Evolutionary conservation across 2,329 filamentous ascomycete species (phyloP).

Genomic region (Exutisphaerella laricina): DNA sequence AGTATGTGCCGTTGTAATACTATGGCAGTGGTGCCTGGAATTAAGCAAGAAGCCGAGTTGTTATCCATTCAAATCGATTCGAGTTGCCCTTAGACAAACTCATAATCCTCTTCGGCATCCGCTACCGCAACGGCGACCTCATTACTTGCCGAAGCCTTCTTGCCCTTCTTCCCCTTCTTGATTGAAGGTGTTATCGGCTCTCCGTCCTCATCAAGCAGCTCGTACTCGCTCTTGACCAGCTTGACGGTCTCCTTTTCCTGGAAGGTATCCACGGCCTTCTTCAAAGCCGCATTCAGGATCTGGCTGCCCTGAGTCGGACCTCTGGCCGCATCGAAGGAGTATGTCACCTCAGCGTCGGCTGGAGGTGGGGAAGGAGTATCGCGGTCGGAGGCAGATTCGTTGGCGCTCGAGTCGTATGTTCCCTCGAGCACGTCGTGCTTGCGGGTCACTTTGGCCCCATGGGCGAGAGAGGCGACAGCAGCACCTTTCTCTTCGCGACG

Average conservation of each 20-base stretch:
- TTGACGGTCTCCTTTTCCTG: constrained; percentile 57
- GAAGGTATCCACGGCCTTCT: constrained; percentile 54
- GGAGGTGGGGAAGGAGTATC: constrained; percentile 40
- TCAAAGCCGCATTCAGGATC: constrained; percentile 52
- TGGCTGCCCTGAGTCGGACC: constrained; percentile 51
- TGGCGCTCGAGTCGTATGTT: constrained; percentile 38
- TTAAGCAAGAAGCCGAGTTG: neutral
- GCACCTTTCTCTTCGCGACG: constrained; percentile 26
- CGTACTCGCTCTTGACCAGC: constrained; percentile 56
- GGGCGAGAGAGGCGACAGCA: constrained; percentile 26
- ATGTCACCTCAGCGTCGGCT: constrained; percentile 46
- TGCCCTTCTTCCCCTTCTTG: constrained; percentile 33
- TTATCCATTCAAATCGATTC: neutral
- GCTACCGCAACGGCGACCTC: constrained; percentile 16
- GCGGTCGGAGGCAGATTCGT: constrained; percentile 42
- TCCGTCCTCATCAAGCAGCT: constrained; percentile 43
- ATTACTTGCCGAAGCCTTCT: constrained; percentile 24
- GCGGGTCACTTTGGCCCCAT: constrained; percentile 30
- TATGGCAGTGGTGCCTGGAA: neutral
- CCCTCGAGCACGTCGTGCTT: constrained; percentile 43
- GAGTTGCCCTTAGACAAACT: constrained; percentile 28
- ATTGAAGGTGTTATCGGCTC: constrained; percentile 28
- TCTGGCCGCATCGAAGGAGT: constrained; percentile 49
- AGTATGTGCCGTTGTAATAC: constrained; percentile 2
- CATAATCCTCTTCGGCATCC: constrained; percentile 33